phyloP scores from a whole-genome alignment of 2,329 filamentous ascomycete species.

The Mycosphaerella arachidis region DNA sequence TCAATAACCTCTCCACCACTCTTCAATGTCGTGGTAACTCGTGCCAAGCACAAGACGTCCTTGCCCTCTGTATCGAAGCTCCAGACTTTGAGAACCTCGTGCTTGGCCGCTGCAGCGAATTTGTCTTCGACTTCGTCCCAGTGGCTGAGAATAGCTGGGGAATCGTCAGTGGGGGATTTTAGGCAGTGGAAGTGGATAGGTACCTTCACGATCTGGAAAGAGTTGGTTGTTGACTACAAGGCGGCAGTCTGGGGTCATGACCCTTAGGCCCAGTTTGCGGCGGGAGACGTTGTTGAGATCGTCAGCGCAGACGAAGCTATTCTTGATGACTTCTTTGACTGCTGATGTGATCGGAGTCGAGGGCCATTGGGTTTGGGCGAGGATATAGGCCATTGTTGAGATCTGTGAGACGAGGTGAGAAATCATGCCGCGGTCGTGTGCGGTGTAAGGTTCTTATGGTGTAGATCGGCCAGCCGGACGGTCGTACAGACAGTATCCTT shows the following conservation, averaged over 20 bases:
- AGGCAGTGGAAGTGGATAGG: too few species aligned
- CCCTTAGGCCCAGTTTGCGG: background rate
- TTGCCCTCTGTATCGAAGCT: background rate
- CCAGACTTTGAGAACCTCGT: background rate
- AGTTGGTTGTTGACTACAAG: background rate
- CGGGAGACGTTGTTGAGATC: background rate
- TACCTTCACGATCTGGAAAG: background rate
- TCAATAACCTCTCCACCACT: background rate
- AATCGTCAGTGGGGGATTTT: background rate
- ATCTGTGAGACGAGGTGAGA: too few species aligned
- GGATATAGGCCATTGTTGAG: background rate
- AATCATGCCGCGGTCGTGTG: too few species aligned
- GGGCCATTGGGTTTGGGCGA: background rate
- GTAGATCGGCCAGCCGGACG: too few species aligned
- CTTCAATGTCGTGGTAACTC: background rate
- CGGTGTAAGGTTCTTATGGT: too few species aligned
- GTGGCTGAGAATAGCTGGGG: background rate
- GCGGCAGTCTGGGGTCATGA: background rate
- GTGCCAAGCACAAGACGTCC: background rate
- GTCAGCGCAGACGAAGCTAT: background rate
- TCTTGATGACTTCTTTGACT: background rate
- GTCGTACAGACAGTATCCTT: too few species aligned
- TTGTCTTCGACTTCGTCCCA: background rate
- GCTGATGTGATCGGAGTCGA: background rate
- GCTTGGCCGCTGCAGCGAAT: background rate